Evolutionary conservation across 768 basidiomycete species (phyloP), one percentile per base, ranked within the genome.

Genomic region (Tephrocybe sp.): DNA sequence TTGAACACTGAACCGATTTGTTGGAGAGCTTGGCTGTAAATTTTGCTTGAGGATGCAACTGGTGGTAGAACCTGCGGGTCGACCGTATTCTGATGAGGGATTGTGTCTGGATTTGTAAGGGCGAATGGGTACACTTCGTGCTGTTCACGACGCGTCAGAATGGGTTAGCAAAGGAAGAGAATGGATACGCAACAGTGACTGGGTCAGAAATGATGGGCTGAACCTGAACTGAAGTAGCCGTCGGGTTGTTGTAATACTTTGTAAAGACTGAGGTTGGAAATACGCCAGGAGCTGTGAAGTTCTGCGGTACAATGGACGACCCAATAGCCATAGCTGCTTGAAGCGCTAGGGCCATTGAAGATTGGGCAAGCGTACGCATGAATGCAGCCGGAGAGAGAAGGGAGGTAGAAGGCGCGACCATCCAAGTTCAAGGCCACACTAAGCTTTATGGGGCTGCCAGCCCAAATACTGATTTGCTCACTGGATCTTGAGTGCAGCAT

Each of bases 181-280:
- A 44, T 37, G 25, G 34, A 51, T 41, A 61, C 60, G 54, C 50
- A 45, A 87, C 88, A 23, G 77, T 76, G 26, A 88, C 78, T 8
- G 86, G 84, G 62, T 90, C 88, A 12, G 86, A 80, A 32, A 90
- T 77, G 52, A 88, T 75, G n/a, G 88, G 88, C 66, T 90, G 88
- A 3, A 82, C 82, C 62, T 90, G 88, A 0, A 75, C 80, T 11
- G 79, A 78, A 2, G 88, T 90, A 26, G 80, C 84, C 1, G 86
- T 89, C 26, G 88, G 86, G 56, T 77, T 68, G 65, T 88, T 89
- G 68, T 83, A 88, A 65, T 89, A 90, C 45, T 73, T 62, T n/a
- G 71, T 61, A 65, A 82, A 90, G 33, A 77, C 68, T 4, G 83
- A 78, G 1, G 85, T 85, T 1, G 88, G 86, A 63, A 88, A 88